These are phyloP conservation scores for Crithidia expoeki DNA, from an alignment of 208 protist species.

Conservation along the genomic window DNA sequence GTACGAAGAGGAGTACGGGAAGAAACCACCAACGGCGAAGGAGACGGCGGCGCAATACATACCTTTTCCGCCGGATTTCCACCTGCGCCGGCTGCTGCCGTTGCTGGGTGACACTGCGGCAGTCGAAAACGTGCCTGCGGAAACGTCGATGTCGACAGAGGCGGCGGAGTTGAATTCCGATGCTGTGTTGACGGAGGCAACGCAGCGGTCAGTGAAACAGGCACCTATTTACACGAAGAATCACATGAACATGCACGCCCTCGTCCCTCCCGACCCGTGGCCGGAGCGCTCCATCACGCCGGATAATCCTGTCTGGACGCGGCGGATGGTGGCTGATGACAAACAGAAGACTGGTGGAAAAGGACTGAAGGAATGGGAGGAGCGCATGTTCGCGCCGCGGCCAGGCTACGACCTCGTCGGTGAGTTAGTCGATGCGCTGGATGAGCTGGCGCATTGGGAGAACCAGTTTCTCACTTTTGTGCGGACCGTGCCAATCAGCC, in stretches of 20 bases:
- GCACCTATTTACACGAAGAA: slow-evolving; percentile 31
- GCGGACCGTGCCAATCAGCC: slow-evolving; percentile 55
- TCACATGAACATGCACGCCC: slow-evolving; percentile 35
- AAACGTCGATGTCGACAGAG: too few species aligned
- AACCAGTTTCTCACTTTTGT: slow-evolving; percentile 65
- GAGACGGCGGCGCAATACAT: slow-evolving; percentile 72
- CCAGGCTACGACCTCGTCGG: slow-evolving; percentile 56
- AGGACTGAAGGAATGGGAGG: slow-evolving; percentile 48
- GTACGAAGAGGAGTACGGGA: slow-evolving; percentile 86
- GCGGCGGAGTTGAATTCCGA: not conserved
- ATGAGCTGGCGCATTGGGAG: slow-evolving; percentile 85
- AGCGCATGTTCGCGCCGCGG: slow-evolving; percentile 60
- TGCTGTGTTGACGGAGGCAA: not conserved
- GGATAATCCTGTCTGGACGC: slow-evolving; percentile 80
- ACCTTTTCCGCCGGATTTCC: slow-evolving; percentile 77
- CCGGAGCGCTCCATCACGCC: slow-evolving; percentile 74
- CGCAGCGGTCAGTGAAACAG: not conserved
- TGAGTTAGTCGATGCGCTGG: slow-evolving; percentile 81
- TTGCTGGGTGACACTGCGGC: slow-evolving; percentile 20
- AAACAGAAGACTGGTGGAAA: slow-evolving; percentile 43
- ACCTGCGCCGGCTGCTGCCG: slow-evolving; percentile 65
- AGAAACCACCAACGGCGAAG: slow-evolving; percentile 67
- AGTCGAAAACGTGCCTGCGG: not conserved
- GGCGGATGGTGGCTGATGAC: slow-evolving; percentile 48
- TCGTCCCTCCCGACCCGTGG: slow-evolving; percentile 72